Evolutionary conservation across 129 eudicot species (phyloP).

Genomic region (Arctium minus): DNA sequence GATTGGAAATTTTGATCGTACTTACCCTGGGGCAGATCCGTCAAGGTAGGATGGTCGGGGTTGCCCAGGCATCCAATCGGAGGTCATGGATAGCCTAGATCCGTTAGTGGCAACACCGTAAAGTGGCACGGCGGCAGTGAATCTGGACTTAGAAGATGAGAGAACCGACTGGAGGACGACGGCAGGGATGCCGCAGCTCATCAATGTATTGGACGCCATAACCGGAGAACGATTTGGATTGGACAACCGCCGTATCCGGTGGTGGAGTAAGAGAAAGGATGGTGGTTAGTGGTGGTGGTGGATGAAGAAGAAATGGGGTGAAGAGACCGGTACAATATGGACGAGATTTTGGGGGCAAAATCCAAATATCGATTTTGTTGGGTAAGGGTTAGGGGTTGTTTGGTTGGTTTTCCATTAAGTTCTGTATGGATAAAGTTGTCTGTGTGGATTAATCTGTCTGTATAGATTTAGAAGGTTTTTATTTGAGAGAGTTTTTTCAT

Average conservation of each 20-base stretch:
- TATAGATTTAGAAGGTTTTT: too few relatives aligned
- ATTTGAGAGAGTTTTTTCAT: too few relatives aligned
- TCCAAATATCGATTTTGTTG: constrained; percentile 75
- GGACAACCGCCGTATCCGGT: not conserved
- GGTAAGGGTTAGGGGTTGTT: constrained; percentile 39
- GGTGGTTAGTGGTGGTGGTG: constrained; percentile 1
- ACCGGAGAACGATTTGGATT: not conserved
- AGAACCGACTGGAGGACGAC: constrained; percentile 68
- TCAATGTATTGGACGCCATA: constrained; percentile 76
- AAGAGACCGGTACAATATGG: not conserved
- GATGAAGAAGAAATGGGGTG: not conserved
- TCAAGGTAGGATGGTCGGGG: constrained; percentile 97
- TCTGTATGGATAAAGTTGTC: too few relatives aligned
- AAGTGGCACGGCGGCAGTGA: constrained; percentile 39
- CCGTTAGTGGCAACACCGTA: constrained; percentile 35
- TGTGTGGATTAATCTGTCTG: too few relatives aligned
- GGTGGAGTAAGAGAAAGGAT: not conserved
- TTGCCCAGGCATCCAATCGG: constrained; percentile 99
- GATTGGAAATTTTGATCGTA: too few relatives aligned
- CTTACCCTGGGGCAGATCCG: constrained; percentile 97
- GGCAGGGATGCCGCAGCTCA: constrained; percentile 78
- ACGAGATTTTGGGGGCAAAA: constrained; percentile 41
- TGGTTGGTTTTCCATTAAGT: too few relatives aligned
- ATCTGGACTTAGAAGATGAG: constrained; percentile 72
- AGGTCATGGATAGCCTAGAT: constrained; percentile 53